Evolutionary conservation across 106 monocot genomes (phyloP).

Genomic region (Dioscorea dumetorum): DNA sequence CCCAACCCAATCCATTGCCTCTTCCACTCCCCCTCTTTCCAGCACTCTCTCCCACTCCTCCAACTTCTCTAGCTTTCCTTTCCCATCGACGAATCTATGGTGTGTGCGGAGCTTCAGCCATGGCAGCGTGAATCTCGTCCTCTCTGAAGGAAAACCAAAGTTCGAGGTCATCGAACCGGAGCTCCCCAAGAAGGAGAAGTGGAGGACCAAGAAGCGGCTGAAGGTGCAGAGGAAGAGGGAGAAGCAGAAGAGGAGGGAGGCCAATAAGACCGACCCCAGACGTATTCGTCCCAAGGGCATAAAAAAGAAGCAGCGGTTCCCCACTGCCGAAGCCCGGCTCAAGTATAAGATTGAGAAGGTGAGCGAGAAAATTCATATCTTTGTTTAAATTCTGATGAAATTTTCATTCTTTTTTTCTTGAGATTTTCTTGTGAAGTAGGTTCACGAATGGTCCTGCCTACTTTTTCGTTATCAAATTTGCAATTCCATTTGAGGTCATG

Average conservation of each 20-base stretch:
- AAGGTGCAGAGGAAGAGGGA: conserved; percentile 14
- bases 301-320: conserved; percentile 12
- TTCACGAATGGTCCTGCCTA: no score
- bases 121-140: conserved; percentile 9
- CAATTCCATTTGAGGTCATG: no score
- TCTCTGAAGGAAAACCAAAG: conserved; percentile 1
- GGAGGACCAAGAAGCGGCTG: conserved; percentile 14
- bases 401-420: no score
- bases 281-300: conserved; percentile 1
- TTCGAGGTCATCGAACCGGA: conserved; percentile 16
- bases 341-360: conserved; percentile 21
- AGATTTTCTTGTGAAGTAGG: no score
- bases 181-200: conserved; percentile 4
- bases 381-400: no score
- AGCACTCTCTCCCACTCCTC: not conserved
- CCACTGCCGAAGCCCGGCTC: conserved; percentile 7
- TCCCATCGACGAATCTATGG: not conserved
- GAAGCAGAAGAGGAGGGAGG: conserved; percentile 3
- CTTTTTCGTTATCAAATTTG: no score
- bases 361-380: no score
- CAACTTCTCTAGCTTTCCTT: not conserved
- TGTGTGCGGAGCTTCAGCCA: not conserved
- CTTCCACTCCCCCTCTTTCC: not conserved
- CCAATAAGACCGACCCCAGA: conserved; percentile 1
- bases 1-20: not conserved